Evolutionary conservation across 2,329 filamentous ascomycete genomes (phyloP).

Genomic region (Fusarium tricinctum): DNA sequence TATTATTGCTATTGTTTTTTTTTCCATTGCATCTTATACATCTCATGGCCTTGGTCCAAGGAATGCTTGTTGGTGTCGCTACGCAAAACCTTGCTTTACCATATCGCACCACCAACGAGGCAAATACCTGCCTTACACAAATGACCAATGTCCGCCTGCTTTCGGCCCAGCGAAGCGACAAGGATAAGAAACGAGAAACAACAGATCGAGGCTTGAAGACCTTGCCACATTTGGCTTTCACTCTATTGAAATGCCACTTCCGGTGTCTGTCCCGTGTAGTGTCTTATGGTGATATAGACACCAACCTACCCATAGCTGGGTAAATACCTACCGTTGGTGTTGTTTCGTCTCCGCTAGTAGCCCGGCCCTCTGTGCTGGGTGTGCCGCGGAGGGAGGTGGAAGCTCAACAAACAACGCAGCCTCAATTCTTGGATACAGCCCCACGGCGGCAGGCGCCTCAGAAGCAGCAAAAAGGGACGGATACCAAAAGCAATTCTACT

Average conservation of each 20-base stretch:
- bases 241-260: not conserved
- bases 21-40: not conserved
- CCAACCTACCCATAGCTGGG: not conserved
- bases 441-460: slow-evolving; percentile 16
- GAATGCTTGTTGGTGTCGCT: slow-evolving; percentile 6
- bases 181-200: slow-evolving; percentile 3
- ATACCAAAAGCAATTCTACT: not conserved
- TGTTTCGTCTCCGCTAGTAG: slow-evolving; percentile 1
- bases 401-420: slow-evolving; percentile 1
- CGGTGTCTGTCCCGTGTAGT: slow-evolving; percentile 1
- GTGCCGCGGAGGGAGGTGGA: not conserved
- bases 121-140: slow-evolving; percentile 2
- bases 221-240: not conserved
- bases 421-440: not conserved
- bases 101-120: slow-evolving; percentile 11
- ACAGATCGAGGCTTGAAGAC: not conserved
- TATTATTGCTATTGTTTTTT: too few relatives aligned
- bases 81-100: slow-evolving; percentile 15
- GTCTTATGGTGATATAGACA: not conserved
- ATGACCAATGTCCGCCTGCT: slow-evolving; percentile 25
- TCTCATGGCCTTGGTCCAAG: not conserved
- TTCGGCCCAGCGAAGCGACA: slow-evolving; percentile 1
- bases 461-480: not conserved
- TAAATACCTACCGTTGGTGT: not conserved
- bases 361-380: slow-evolving; percentile 18